Conservation (phyloP, 192 early-diverging fungal genomes). For the Pilaira anomala region DNA sequence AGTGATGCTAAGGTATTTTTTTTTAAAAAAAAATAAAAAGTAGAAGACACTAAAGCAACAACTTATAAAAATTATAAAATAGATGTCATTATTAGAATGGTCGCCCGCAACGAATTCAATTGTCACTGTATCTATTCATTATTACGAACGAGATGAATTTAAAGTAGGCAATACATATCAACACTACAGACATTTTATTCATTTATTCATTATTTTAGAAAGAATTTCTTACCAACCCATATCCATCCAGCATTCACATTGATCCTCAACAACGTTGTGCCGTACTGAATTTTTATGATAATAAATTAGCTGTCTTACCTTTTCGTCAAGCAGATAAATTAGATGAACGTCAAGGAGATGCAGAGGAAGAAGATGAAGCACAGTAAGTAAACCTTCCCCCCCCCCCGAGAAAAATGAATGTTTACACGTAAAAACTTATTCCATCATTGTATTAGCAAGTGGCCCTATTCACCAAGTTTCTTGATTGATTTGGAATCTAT, state of each 20-base stretch:
- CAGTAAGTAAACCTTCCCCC: constrained; percentile 38
- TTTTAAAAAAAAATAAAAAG: background rate
- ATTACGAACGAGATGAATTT: constrained; percentile 91
- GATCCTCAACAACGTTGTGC: constrained; percentile 91
- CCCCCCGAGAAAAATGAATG: background rate
- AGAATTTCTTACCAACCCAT: constrained; percentile 63
- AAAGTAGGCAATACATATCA: constrained; percentile 47
- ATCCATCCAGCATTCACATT: constrained; percentile 60
- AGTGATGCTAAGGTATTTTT: constrained; percentile 76
- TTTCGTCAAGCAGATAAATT: constrained; percentile 65
- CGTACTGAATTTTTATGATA: constrained; percentile 81
- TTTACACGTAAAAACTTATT: background rate
- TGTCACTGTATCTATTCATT: constrained; percentile 93
- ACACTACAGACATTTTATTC: background rate
- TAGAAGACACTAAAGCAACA: background rate
- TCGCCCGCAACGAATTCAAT: constrained; percentile 68
- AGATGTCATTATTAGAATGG: constrained; percentile 93
- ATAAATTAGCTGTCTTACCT: constrained; percentile 87
- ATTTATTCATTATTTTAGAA: constrained; percentile 52
- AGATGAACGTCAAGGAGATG: constrained; percentile 21
- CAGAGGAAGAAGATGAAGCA: constrained; percentile 54
- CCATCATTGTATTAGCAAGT: constrained; percentile 46
- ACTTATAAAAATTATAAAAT: constrained; percentile 3
- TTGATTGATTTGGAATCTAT: constrained; percentile 62
- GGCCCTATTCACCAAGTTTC: constrained; percentile 69